Base-by-base conservation (phyloP, 768 basidiomycete species). In the Psilocybe subaeruginosa region DNA sequence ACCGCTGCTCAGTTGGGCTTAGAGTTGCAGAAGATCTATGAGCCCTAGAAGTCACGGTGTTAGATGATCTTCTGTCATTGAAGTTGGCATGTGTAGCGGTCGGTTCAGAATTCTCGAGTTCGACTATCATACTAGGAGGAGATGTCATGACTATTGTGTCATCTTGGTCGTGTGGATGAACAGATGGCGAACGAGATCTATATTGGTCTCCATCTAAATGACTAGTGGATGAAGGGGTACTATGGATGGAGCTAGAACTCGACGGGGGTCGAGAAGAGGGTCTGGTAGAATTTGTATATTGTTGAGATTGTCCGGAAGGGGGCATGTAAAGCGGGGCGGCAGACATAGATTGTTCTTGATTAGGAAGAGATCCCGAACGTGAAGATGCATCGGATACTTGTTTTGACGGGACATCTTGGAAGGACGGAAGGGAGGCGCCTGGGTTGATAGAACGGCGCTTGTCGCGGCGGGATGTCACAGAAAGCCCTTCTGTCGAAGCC, bases 401-500 rank as follows among this genome's bases (percentile, higher is more conserved):
- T 35, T 50, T 60, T 19, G 68, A 70, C 58, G 72, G 70, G 47
- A 67, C 64, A 45, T 72, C 72, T 16, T 68, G 74, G 60, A 77
- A 73, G 61, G 76, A 69, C 33, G 75, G 69, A 58, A 82, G 66
- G 4, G 71, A 63, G 23, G 81, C 68, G 47, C 75, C 80, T 6
- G 82, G 82, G 64, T 83, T 82, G 53, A 83, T 83, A 37, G 83
- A 82, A 49, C 80, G 78, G 43, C 81, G 78, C 66, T 78, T 82
- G 39, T 81, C 78, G 39, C 73, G 73, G 19, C 74, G 71, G 5
- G 80, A 76, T 4, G 79, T 77, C 11, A 74, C 77, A 50, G 72
- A 68, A 37, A 79, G 73, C 19, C 73, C 70, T 23, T 73, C 74
- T 30, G 72, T 59, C 9, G 58, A 53, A 62, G 67, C 41, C n/a